Percentiles rank a stretch among this genome's conserved stretches.
Evolutionary conservation across 208 protist species (phyloP).

Genomic region (Trypanosoma platydactyli): DNA sequence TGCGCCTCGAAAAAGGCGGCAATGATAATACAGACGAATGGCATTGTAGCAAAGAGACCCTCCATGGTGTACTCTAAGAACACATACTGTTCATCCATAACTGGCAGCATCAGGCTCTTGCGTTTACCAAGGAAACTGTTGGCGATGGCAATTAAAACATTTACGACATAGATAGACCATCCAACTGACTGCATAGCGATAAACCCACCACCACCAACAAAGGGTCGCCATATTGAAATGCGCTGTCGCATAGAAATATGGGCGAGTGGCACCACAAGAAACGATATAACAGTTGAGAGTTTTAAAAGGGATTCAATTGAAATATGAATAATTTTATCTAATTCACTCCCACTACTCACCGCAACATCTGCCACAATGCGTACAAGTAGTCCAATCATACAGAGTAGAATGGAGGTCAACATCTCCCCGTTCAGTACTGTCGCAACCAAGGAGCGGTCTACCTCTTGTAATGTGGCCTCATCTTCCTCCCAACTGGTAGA

Average conservation of each 20-base stretch:
- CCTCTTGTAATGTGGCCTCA: conserved; percentile 1
- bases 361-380: conserved; percentile 50
- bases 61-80: conserved; percentile 47
- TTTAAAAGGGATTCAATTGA: conserved; percentile 28
- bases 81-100: conserved; percentile 13
- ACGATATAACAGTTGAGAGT: conserved; percentile 37
- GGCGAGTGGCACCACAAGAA: conserved; percentile 49
- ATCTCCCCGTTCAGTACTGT: conserved; percentile 69
- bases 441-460: conserved; percentile 22
- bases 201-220: conserved; percentile 46
- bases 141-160: conserved; percentile 34
- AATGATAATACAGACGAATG: conserved; percentile 52
- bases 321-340: conserved; percentile 22
- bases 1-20: conserved; percentile 50
- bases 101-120: conserved; percentile 23
- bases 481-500: conserved; percentile 4
- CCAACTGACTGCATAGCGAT: conserved; percentile 61
- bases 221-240: conserved; percentile 39
- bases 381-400: conserved; percentile 46
- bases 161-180: conserved; percentile 52
- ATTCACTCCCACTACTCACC: conserved; percentile 13
- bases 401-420: conserved; percentile 54
- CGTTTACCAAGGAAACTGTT: conserved; percentile 27
- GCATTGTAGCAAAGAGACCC: conserved; percentile 45
- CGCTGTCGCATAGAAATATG: conserved; percentile 62